Percentiles rank a stretch among this genome's conserved stretches.
Conservation (phyloP, 2,329 filamentous ascomycete species). For the Dactylellina haptotyla region DNA sequence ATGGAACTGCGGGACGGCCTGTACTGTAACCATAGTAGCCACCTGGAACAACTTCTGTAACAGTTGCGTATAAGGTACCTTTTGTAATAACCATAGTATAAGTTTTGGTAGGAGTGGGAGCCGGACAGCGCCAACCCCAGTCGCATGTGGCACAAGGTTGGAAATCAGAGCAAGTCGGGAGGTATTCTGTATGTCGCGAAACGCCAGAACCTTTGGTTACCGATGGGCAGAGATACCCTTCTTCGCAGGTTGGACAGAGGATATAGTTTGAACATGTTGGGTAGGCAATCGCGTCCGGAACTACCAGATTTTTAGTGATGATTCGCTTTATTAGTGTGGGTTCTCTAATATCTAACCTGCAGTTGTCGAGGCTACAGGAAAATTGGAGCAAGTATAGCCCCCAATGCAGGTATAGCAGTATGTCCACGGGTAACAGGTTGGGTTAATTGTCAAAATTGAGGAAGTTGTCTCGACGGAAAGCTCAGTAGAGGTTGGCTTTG, state of each 20-base stretch:
- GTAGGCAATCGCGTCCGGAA: constrained; percentile 6
- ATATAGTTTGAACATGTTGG: constrained; percentile 43
- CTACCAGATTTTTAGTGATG: constrained; percentile 15
- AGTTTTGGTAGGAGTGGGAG: constrained; percentile 14
- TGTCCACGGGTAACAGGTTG: constrained; percentile 36
- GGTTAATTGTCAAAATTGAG: constrained; percentile 24
- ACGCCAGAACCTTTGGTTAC: constrained; percentile 2
- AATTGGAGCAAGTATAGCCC: constrained; percentile 24
- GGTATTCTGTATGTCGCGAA: constrained; percentile 12
- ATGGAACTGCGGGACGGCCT: not conserved
- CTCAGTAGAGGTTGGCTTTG: constrained; percentile 23
- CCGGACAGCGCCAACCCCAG: constrained; percentile 42
- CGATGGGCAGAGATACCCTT: constrained; percentile 19
- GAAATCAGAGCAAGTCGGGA: constrained; percentile 30
- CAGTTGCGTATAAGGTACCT: constrained; percentile 20
- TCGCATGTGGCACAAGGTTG: constrained; percentile 18
- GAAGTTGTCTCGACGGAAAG: constrained; percentile 8
- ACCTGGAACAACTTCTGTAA: constrained; percentile 30
- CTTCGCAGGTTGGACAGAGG: constrained; percentile 21
- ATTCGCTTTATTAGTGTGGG: no score
- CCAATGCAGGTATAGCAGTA: constrained; percentile 45
- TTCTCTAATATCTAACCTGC: no score
- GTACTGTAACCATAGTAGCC: constrained; percentile 31
- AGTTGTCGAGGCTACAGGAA: constrained; percentile 4
- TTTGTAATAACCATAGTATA: constrained; percentile 40